Conservation (phyloP, 2,329 filamentous ascomycete genomes). For the Ceratocystis diversiconidia region DNA sequence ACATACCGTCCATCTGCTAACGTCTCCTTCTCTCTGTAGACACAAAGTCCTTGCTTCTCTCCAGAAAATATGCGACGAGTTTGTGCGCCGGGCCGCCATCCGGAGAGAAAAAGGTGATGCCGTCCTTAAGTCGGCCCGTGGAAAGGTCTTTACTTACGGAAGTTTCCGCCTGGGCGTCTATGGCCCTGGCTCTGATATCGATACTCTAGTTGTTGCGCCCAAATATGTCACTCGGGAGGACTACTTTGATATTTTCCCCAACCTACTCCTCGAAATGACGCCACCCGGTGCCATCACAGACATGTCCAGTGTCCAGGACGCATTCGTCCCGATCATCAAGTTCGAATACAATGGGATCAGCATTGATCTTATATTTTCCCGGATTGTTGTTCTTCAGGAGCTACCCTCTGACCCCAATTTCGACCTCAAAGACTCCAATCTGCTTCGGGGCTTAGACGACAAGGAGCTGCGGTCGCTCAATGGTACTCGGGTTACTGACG, state of each 20-base stretch:
- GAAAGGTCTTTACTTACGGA: constrained; percentile 90
- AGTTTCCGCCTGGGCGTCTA: constrained; percentile 91
- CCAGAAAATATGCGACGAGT: constrained; percentile 68
- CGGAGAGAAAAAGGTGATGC: constrained; percentile 46
- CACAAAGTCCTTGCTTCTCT: constrained; percentile 60
- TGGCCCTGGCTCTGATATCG: constrained; percentile 92
- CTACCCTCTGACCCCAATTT: constrained; percentile 54
- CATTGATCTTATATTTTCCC: constrained; percentile 84
- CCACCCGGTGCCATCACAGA: constrained; percentile 69
- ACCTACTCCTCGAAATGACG: constrained; percentile 60
- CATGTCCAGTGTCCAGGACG: constrained; percentile 71
- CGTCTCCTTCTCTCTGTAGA: constrained; percentile 29
- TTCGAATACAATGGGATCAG: constrained; percentile 82
- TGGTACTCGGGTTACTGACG: constrained; percentile 84
- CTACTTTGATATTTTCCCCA: constrained; percentile 84
- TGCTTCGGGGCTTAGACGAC: constrained; percentile 76
- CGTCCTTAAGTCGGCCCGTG: constrained; percentile 69
- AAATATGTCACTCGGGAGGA: constrained; percentile 79
- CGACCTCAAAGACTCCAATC: constrained; percentile 65
- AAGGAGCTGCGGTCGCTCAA: constrained; percentile 80
- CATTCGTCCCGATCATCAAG: constrained; percentile 95
- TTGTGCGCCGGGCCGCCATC: constrained; percentile 64
- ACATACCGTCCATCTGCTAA: not conserved
- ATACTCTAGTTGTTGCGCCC: constrained; percentile 83
- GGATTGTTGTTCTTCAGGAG: constrained; percentile 54